These are phyloP conservation scores for Amaranthus hypochondriacus DNA, from an alignment of 148 eudicot species.

Conservation along the genomic window DNA sequence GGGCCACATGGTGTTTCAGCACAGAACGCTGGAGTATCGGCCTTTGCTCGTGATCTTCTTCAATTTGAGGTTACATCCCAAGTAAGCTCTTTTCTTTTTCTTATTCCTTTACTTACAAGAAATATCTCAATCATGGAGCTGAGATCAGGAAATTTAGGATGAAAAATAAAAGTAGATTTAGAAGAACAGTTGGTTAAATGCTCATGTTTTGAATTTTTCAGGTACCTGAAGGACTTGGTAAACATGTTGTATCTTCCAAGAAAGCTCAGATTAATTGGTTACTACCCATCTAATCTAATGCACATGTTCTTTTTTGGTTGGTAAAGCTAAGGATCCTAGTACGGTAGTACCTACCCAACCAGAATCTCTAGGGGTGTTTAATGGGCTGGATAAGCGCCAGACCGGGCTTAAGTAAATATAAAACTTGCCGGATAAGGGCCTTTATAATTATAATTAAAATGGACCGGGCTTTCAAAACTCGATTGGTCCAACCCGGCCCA, in stretches of 20 bases:
- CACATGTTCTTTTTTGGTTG: neutral
- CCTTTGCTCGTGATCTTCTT: constrained; percentile 74
- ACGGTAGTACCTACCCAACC: no score
- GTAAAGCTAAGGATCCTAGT: no score
- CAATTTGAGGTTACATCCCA: constrained; percentile 75
- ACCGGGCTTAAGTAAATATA: no score
- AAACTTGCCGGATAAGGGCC: no score
- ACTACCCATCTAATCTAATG: neutral
- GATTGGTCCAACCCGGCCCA: no score
- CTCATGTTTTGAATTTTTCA: constrained; percentile 14
- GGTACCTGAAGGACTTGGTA: constrained; percentile 78
- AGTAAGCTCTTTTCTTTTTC: constrained; percentile 26
- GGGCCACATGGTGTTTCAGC: constrained; percentile 61
- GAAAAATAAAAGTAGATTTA: neutral
- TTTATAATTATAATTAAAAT: no score
- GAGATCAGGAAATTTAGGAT: neutral
- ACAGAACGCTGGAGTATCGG: constrained; percentile 54
- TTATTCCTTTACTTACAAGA: no score
- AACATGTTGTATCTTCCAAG: constrained; percentile 79
- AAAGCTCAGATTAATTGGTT: constrained; percentile 95
- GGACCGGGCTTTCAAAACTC: no score
- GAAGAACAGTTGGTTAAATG: neutral
- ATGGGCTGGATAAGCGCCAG: no score
- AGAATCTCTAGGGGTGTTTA: no score
- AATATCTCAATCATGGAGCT: neutral